phyloP scores from a whole-genome alignment of 2,329 filamentous ascomycete species.

The Beauveria brongniartii region DNA sequence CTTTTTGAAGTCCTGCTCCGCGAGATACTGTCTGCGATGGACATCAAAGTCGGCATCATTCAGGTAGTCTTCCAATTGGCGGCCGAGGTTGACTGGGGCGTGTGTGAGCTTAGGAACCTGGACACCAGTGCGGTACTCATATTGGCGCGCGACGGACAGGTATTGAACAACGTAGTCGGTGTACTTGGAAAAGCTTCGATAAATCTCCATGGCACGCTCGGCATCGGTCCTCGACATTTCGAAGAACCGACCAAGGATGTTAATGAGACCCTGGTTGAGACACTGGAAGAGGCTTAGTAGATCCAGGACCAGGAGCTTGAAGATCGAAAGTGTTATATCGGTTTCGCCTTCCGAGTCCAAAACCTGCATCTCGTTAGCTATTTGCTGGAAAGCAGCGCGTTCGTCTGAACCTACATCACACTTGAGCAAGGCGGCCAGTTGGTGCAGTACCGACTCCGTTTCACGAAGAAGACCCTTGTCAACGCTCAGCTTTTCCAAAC shows the following conservation, averaged over 20 bases:
- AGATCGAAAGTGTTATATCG: slow-evolving; percentile 92
- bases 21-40: slow-evolving; percentile 84
- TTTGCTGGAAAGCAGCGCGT: background rate
- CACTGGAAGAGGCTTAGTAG: slow-evolving; percentile 85
- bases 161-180: slow-evolving; percentile 91
- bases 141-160: slow-evolving; percentile 76
- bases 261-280: slow-evolving; percentile 95
- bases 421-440: slow-evolving; percentile 76
- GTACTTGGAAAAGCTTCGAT: slow-evolving; percentile 83
- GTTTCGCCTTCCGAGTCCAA: slow-evolving; percentile 86
- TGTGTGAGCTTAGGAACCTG: slow-evolving; percentile 97
- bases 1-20: slow-evolving; percentile 69
- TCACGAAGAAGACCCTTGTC: slow-evolving; percentile 90
- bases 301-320: slow-evolving; percentile 83
- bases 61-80: slow-evolving; percentile 87
- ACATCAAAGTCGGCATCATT: slow-evolving; percentile 92
- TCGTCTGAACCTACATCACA: slow-evolving; percentile 63
- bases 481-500: slow-evolving; percentile 76
- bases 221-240: slow-evolving; percentile 95
- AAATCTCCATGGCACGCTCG: slow-evolving; percentile 83
- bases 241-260: slow-evolving; percentile 93
- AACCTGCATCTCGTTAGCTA: slow-evolving; percentile 45
- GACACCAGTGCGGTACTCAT: slow-evolving; percentile 83
- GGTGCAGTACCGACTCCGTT: slow-evolving; percentile 82
- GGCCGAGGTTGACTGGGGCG: slow-evolving; percentile 82